Percentiles rank a stretch among this genome's conserved stretches.
Conservation (phyloP, 2,329 filamentous ascomycete genomes). For the Leptographium procerum region DNA sequence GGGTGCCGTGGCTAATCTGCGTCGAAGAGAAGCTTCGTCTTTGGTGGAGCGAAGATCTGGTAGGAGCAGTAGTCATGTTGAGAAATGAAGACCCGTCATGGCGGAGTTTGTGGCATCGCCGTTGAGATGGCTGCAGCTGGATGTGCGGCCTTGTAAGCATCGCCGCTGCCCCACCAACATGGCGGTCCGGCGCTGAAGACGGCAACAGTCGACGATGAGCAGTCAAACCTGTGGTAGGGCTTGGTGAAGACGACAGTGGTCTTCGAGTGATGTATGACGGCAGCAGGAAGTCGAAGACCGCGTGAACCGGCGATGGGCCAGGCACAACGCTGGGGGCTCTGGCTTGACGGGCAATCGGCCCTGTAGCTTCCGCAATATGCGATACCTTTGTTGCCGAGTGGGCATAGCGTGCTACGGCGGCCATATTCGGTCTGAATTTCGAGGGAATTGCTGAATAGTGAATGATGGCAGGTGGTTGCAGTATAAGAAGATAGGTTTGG, state of each 20-base stretch:
- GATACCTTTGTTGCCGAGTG: background rate
- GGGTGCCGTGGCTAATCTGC: conserved; percentile 27
- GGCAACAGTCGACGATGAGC: background rate
- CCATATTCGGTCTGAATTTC: background rate
- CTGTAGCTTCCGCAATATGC: background rate
- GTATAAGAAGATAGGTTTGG: background rate
- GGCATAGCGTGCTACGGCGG: background rate
- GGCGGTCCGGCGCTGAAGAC: background rate
- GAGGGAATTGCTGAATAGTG: background rate
- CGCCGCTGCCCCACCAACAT: background rate
- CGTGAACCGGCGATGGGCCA: background rate
- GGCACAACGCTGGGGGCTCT: background rate
- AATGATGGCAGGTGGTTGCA: background rate
- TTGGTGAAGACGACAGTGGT: background rate
- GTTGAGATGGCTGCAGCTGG: background rate
- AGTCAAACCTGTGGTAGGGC: background rate
- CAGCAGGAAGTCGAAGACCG: background rate
- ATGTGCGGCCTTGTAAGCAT: background rate
- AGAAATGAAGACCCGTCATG: background rate
- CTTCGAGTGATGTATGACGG: background rate
- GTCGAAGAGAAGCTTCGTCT: conserved; percentile 26
- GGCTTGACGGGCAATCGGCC: background rate
- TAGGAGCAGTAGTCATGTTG: background rate
- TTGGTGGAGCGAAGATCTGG: background rate
- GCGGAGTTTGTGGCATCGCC: background rate